Evolutionary conservation across 345 rosid species (phyloP), one percentile per base, ranked within the genome.

Genomic region (Citrus mangshanensis): DNA sequence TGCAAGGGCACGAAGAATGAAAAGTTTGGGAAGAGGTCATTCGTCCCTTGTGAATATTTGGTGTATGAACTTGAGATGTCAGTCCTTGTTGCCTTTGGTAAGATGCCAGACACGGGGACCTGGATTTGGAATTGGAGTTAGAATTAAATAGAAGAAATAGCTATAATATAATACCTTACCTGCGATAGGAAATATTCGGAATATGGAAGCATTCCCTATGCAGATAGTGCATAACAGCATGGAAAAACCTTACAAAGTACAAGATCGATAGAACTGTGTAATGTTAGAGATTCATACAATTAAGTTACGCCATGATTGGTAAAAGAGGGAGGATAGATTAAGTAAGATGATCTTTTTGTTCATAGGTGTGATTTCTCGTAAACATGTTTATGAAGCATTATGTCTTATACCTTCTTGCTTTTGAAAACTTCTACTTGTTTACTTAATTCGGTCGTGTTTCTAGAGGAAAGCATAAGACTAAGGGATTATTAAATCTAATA

Each of bases 21-120:
- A 77, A 88, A 72, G 18, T 79, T 81, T 4, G 92, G 78, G 82
- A 84, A 75, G 54, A 88, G 93, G 72, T 89, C 93, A 21, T 80
- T 84, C 4, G 89, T 86, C 73, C 89, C 93, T 77, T 87, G 87
- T 9, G 89, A 83, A 16, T 83, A 74, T 78, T 84, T 78, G 38
- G 85, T 13, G 70, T 89, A 86, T 21, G 91, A 84, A 71, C 84
- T 78, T 68, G 93, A 88, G 76, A 87, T 82, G 28, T 89, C 92
- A 65, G 88, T 88, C 73, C 61, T 55, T 27, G 85, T 72, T 83
- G 95, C 82, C 59, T 91, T 93, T 24, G 95, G 95, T 68, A 89
- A 66, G 98, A 91, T 82, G 94, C 75, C 34, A 5, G 76, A 63
- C 75, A 32, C 37, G 12, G 81, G 78, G 38, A 77, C 83, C 86